Percentiles rank a stretch among this genome's conserved stretches.
These are phyloP conservation scores for Candida arabinofermentans DNA, from an alignment of 805 yeast species.

Conservation along the genomic window DNA sequence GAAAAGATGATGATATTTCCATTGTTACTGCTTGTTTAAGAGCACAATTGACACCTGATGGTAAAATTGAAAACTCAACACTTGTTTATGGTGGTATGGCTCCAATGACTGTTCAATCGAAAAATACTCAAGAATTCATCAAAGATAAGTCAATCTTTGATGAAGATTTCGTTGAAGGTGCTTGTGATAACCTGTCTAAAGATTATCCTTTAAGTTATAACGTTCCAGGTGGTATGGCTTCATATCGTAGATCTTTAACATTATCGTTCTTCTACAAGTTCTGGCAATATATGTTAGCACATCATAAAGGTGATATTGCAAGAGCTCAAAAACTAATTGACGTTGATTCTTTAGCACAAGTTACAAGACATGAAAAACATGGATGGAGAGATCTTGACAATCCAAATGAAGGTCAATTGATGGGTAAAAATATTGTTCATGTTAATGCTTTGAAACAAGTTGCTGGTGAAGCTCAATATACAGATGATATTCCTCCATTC, in stretches of 20 bases:
- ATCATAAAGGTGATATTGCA: conserved; percentile 4
- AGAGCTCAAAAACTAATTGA: conserved; percentile 21
- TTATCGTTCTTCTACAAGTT: conserved; percentile 44
- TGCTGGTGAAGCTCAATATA: conserved; percentile 43
- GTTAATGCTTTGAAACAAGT: conserved; percentile 44
- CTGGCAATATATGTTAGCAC: conserved; percentile 30
- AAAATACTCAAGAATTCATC: conserved; percentile 28
- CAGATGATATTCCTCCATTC: conserved; percentile 41
- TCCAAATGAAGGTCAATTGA: conserved; percentile 33
- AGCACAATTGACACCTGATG: conserved; percentile 20
- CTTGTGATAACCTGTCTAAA: conserved; percentile 23
- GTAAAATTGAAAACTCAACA: conserved; percentile 28
- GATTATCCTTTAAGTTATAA: conserved; percentile 38
- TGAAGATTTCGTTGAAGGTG: conserved; percentile 28
- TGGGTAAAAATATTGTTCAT: conserved; percentile 41
- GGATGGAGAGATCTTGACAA: conserved; percentile 38
- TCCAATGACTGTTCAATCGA: conserved; percentile 39
- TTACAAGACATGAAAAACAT: conserved; percentile 34
- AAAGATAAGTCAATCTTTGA: conserved; percentile 22
- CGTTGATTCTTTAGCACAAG: conserved; percentile 29
- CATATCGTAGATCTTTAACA: conserved; percentile 40
- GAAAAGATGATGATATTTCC: conserved; percentile 48
- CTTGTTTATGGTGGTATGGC: conserved; percentile 47
- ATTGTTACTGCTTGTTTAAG: conserved; percentile 42
- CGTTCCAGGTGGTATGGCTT: conserved; percentile 50